These are phyloP conservation scores for Cryphonectria naterciae DNA, from an alignment of 2,329 filamentous ascomycete species.

Conservation along the genomic window DNA sequence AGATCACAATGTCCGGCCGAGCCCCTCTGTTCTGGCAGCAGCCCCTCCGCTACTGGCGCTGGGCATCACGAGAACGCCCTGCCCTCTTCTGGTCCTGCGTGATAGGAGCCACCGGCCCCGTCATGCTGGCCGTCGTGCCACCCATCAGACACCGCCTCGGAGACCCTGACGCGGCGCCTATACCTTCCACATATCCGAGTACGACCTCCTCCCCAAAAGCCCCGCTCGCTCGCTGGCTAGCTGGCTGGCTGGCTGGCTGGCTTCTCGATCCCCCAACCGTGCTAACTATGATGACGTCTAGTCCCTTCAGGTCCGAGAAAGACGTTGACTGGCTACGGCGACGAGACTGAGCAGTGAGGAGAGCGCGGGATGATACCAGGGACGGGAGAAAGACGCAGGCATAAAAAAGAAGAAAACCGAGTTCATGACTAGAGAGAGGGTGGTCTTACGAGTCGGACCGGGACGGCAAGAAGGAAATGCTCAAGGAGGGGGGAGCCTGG, in stretches of 20 bases:
- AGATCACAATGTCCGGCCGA: conserved; percentile 59
- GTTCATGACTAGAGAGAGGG: background rate
- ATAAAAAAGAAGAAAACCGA: conserved; percentile 9
- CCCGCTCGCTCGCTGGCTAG: background rate
- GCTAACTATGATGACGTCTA: conserved; percentile 36
- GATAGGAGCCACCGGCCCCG: conserved; percentile 74
- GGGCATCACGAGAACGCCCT: conserved; percentile 85
- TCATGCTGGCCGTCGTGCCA: conserved; percentile 71
- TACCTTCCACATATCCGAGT: conserved; percentile 94
- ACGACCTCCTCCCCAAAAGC: conserved; percentile 35
- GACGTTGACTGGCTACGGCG: conserved; percentile 63
- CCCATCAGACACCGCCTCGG: conserved; percentile 74
- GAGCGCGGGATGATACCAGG: background rate
- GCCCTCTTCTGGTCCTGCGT: conserved; percentile 87
- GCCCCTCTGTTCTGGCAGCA: conserved; percentile 81
- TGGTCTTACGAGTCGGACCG: background rate
- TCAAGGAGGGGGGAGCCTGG: conserved; percentile 10
- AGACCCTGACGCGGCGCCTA: conserved; percentile 70
- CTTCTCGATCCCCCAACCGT: background rate
- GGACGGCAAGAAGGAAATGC: background rate
- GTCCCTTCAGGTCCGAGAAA: conserved; percentile 64
- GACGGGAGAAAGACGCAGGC: too few species aligned
- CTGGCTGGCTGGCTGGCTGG: background rate
- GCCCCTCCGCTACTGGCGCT: conserved; percentile 84
- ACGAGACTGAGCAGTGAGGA: conserved; percentile 43